phyloP scores from a whole-genome alignment of 106 monocot species.

The Triglochin maritima region DNA sequence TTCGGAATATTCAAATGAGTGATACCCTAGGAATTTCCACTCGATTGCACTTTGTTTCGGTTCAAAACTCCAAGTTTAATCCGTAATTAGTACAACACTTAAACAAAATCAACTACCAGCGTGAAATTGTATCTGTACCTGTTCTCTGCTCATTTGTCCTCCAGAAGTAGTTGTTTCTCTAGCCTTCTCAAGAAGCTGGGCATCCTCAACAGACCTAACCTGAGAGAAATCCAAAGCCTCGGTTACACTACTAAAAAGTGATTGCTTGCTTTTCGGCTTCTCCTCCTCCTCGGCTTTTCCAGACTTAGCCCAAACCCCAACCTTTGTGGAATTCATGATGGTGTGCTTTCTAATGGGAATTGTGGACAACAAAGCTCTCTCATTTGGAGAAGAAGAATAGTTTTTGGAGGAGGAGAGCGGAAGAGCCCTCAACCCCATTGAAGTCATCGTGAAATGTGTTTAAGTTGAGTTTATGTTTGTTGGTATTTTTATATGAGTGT shows the following conservation, averaged over 20 bases:
- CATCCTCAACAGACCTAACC: slow-evolving; percentile 68
- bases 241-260: slow-evolving; percentile 53
- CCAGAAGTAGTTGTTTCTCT: slow-evolving; percentile 56
- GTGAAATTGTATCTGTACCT: slow-evolving; percentile 27
- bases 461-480: too few relatives aligned
- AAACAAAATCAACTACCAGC: neutral
- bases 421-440: neutral
- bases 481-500: too few relatives aligned
- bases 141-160: slow-evolving; percentile 72
- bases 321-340: neutral
- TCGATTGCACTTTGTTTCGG: neutral
- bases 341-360: neutral
- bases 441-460: too few relatives aligned
- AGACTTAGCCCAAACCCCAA: slow-evolving; percentile 21
- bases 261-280: slow-evolving; percentile 24
- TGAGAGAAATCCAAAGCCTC: slow-evolving; percentile 92
- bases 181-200: slow-evolving; percentile 74
- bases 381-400: neutral
- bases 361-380: too few relatives aligned
- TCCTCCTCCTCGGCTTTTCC: neutral
- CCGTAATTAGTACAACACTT: neutral
- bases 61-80: neutral
- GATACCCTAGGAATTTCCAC: too few relatives aligned
- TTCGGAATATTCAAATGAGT: too few relatives aligned
- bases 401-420: slow-evolving; percentile 5